Percentiles rank a stretch among this genome's conserved stretches.
Conservation (phyloP, 352 stramenopile species). For the Pythium chondricola region DNA sequence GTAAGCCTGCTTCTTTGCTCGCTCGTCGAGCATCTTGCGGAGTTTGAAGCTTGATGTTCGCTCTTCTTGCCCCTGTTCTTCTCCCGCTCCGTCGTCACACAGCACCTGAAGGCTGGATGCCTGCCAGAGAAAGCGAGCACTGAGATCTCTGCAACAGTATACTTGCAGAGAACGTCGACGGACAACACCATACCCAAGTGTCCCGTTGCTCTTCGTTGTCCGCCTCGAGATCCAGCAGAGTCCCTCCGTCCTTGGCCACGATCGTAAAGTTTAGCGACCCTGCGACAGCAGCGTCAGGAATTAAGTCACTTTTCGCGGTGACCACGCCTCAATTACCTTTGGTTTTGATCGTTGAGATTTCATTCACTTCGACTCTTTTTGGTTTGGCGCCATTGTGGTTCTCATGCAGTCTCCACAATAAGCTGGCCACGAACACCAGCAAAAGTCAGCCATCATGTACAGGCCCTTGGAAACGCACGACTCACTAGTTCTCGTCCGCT, state of each 20-base stretch:
- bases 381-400: conserved; percentile 39
- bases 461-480: neutral
- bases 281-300: conserved; percentile 6
- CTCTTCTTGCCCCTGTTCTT: conserved; percentile 23
- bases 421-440: conserved; percentile 15
- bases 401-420: conserved; percentile 63
- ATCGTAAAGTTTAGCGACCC: conserved; percentile 40
- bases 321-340: conserved; percentile 22
- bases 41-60: conserved; percentile 39
- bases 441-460: neutral
- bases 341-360: conserved; percentile 45
- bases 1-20: conserved; percentile 70
- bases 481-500: conserved; percentile 50
- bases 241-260: conserved; percentile 52
- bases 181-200: conserved; percentile 53
- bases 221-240: conserved; percentile 65
- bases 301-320: neutral
- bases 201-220: conserved; percentile 53
- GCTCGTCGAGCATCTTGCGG: conserved; percentile 70
- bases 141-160: neutral
- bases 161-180: too few relatives aligned
- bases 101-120: conserved; percentile 70
- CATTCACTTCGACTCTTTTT: conserved; percentile 42
- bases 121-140: conserved; percentile 9
- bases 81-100: conserved; percentile 46